A percentile compares a stretch with the other conserved stretches of the same genome.
Evolutionary conservation across 2,329 filamentous ascomycete genomes (phyloP).

Genomic region (Sarocladium kiliense): DNA sequence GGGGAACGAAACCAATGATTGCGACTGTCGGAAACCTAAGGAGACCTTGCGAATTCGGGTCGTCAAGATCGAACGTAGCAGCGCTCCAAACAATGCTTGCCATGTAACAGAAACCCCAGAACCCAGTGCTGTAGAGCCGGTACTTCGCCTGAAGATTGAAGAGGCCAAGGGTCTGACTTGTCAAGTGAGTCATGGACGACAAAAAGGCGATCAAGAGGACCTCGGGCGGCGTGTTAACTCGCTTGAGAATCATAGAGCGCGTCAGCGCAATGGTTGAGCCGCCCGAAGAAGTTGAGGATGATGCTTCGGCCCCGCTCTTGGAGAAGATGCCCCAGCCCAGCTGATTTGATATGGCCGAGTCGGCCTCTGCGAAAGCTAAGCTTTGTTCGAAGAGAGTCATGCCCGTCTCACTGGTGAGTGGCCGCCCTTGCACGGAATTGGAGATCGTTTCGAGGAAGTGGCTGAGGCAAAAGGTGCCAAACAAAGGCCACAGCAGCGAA

Average conservation of each 20-base stretch:
- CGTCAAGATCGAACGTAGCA: slow-evolving; percentile 54
- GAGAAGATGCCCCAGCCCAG: slow-evolving; percentile 64
- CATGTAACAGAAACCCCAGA: slow-evolving; percentile 93
- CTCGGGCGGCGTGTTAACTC: slow-evolving; percentile 85
- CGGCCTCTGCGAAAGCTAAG: slow-evolving; percentile 90
- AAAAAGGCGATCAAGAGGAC: slow-evolving; percentile 81
- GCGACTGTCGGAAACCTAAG: slow-evolving; percentile 90
- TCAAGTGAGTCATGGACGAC: slow-evolving; percentile 84
- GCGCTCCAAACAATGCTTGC: slow-evolving; percentile 75
- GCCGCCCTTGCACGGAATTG: slow-evolving; percentile 80
- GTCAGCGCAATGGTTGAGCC: slow-evolving; percentile 41
- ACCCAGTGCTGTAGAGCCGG: slow-evolving; percentile 78
- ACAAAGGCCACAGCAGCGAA: slow-evolving; percentile 69
- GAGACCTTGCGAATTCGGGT: slow-evolving; percentile 58
- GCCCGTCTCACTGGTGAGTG: slow-evolving; percentile 77
- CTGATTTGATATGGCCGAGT: slow-evolving; percentile 77
- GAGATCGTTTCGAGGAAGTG: slow-evolving; percentile 87
- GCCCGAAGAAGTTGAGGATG: slow-evolving; percentile 11
- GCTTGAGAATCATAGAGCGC: slow-evolving; percentile 64
- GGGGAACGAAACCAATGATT: slow-evolving; percentile 90
- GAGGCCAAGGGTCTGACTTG: slow-evolving; percentile 76
- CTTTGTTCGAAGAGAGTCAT: slow-evolving; percentile 98
- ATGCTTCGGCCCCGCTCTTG: slow-evolving; percentile 20
- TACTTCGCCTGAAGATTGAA: slow-evolving; percentile 74
- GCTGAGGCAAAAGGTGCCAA: slow-evolving; percentile 64